Base-by-base conservation (phyloP, 371 early-diverging fungal genomes). In the Rhizopus microsporus region DNA sequence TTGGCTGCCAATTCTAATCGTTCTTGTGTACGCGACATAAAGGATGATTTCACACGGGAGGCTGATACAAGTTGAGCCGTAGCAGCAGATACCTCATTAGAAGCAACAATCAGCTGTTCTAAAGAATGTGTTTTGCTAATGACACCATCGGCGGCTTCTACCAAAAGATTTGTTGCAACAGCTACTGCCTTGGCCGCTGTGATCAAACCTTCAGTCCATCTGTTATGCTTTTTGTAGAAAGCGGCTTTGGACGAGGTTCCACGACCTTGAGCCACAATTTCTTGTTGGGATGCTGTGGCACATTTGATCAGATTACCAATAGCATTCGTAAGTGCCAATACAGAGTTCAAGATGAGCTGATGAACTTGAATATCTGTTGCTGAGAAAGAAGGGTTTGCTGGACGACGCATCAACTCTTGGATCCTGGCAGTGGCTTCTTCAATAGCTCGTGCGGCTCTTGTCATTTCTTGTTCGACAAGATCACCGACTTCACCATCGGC, bases 161-260 rank as follows among this genome's bases (percentile, higher is more conserved):
- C 98, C 45, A 98, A 74, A 48, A 88, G 68, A 29, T 90, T 93
- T 1, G 97, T 97, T 3, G 96, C 95, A 29, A 88, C 63, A 4
- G 97, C 96, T 2, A 98, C 96, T 0, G 96, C 86, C 72, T 96
- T 93, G 46, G 99, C 98, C 0, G 99, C 99, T 3, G 95, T 93
- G 54, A 98, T 96, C 32, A 98, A 82, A 16, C 99, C 99, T 67
- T 98, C 97, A 3, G 97, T 98, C 99, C 99, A 98, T 62, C 95
- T 88, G 80, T 95, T 95, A 78, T 98, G 93, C 84, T 97, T 96
- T 71, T 97, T 97, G 86, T 98, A 98, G 70, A 96, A 97, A 0
- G 93, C 94, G 4, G 90, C 89, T 48, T 89, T 90, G 35, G 91
- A 85, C n/a, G 88, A 83, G 3, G 87, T 69, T 1, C 94, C 96